phyloP scores from a whole-genome alignment of 2,329 filamentous ascomycete genomes.

The Exophiala oligosperma region DNA sequence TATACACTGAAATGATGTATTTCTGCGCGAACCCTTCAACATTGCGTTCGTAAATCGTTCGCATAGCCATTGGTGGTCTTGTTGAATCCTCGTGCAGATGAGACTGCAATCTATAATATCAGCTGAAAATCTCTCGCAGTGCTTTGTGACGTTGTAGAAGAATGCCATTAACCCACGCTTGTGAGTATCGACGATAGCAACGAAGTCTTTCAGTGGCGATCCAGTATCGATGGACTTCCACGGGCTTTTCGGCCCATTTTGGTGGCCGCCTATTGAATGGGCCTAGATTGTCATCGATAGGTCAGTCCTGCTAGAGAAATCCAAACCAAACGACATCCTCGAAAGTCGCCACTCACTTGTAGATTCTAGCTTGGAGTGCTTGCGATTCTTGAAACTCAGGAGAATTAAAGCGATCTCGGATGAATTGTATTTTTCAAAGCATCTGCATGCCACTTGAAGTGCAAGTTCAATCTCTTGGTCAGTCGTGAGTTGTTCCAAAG shows the following conservation, averaged over 20 bases:
- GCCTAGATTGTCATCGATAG: too few relatives aligned
- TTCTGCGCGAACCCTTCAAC: conserved; percentile 1
- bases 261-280: not conserved
- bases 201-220: conserved; percentile 3
- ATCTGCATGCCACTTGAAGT: too few relatives aligned
- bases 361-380: too few relatives aligned
- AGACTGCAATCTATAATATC: not conserved
- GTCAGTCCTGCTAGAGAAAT: too few relatives aligned
- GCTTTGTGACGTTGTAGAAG: not conserved
- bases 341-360: too few relatives aligned
- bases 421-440: too few relatives aligned
- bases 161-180: conserved; percentile 2
- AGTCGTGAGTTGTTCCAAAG: too few relatives aligned
- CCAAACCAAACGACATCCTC: too few relatives aligned
- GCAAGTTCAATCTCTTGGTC: too few relatives aligned
- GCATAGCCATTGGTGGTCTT: not conserved
- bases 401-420: too few relatives aligned
- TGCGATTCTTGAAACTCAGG: too few relatives aligned
- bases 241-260: conserved; percentile 4
- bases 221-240: conserved; percentile 6
- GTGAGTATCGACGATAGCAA: not conserved
- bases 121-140: conserved; percentile 3
- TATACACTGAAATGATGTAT: not conserved
- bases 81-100: too few relatives aligned
- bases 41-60: conserved; percentile 2